Percentiles rank a stretch among this genome's conserved stretches.
These are phyloP conservation scores for Claviceps purpurea DNA, from an alignment of 2,329 filamentous ascomycete species.

Conservation along the genomic window DNA sequence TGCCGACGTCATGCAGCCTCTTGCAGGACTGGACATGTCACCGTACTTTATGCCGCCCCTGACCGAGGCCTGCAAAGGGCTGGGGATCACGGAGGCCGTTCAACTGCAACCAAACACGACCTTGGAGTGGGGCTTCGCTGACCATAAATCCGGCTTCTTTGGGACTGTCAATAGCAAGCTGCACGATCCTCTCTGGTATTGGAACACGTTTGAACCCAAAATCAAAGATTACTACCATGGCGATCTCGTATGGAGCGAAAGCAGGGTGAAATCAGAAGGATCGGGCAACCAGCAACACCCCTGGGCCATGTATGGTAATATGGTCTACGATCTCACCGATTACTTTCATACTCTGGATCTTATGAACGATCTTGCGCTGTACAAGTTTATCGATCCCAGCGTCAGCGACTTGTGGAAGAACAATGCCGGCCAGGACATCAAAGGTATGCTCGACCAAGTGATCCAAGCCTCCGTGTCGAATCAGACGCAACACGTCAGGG, in stretches of 20 bases:
- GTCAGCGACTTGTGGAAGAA: constrained; percentile 56
- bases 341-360: constrained; percentile 68
- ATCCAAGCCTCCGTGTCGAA: constrained; percentile 36
- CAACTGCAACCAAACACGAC: constrained; percentile 53
- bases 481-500: constrained; percentile 31
- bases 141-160: constrained; percentile 57
- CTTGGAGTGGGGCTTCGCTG: constrained; percentile 35
- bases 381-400: constrained; percentile 58
- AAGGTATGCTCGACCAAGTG: constrained; percentile 44
- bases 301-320: constrained; percentile 68
- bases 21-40: constrained; percentile 68
- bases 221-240: constrained; percentile 85
- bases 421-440: constrained; percentile 72
- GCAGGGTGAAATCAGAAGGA: constrained; percentile 51
- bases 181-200: constrained; percentile 62
- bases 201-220: constrained; percentile 54
- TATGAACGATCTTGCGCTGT: constrained; percentile 39
- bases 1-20: constrained; percentile 54
- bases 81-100: constrained; percentile 48
- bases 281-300: constrained; percentile 45
- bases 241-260: constrained; percentile 58
- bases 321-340: constrained; percentile 80
- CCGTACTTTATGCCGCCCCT: constrained; percentile 78
- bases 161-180: constrained; percentile 47
- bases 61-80: constrained; percentile 55